Conservation (phyloP, 495 filamentous ascomycete species). For the Acidomyces sp. region DNA sequence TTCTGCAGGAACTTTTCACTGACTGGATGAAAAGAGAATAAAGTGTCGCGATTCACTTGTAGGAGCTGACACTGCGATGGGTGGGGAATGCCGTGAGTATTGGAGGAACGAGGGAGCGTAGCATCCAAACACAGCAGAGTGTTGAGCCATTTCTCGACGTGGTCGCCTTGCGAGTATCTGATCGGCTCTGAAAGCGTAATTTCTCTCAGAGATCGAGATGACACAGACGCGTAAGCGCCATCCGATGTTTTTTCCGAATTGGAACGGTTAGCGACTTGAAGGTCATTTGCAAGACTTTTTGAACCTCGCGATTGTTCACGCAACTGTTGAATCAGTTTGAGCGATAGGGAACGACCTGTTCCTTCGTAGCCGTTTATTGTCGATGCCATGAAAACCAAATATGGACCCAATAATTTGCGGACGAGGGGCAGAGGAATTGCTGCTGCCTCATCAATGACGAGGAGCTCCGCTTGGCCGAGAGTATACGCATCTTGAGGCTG, state of each 20-base stretch:
- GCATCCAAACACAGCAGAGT: slow-evolving; percentile 87
- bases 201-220: slow-evolving; percentile 74
- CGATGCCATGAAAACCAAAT: slow-evolving; percentile 97
- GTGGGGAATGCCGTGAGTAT: slow-evolving; percentile 70
- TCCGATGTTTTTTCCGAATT: slow-evolving; percentile 55
- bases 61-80: slow-evolving; percentile 81
- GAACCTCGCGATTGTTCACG: slow-evolving; percentile 72
- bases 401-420: slow-evolving; percentile 90
- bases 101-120: slow-evolving; percentile 67
- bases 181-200: slow-evolving; percentile 90
- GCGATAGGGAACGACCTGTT: slow-evolving; percentile 82
- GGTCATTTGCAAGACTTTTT: slow-evolving; percentile 36
- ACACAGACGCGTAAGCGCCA: slow-evolving; percentile 42
- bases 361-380: slow-evolving; percentile 99
- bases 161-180: slow-evolving; percentile 79
- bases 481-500: slow-evolving; percentile 91
- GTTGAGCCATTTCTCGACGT: slow-evolving; percentile 94
- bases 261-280: slow-evolving; percentile 58
- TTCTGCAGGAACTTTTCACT: slow-evolving; percentile 95
- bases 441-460: slow-evolving; percentile 96
- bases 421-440: slow-evolving; percentile 91
- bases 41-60: slow-evolving; percentile 87
- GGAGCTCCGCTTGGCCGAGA: slow-evolving; percentile 84
- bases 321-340: slow-evolving; percentile 96
- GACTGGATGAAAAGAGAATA: slow-evolving; percentile 95